Conservation (phyloP, 2,329 filamentous ascomycete genomes). For the Cladophialophora exuberans region DNA sequence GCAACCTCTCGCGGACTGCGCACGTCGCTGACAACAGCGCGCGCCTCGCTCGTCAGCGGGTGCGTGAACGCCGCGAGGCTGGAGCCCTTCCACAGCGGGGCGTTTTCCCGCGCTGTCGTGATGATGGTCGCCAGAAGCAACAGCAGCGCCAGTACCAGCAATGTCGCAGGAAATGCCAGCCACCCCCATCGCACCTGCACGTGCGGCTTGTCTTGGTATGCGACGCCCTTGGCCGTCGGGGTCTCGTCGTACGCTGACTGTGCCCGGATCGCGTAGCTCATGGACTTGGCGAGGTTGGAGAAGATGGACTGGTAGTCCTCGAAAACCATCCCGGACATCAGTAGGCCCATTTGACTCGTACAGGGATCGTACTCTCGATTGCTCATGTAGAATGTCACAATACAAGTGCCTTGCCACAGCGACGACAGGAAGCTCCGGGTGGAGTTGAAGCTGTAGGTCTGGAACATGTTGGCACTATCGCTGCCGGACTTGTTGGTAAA, state of each 20-base stretch:
- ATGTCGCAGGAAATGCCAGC: slow-evolving; percentile 4
- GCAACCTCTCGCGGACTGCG: slow-evolving; percentile 2
- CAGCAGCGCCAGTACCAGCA: slow-evolving; percentile 6
- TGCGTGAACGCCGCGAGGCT: slow-evolving; percentile 13
- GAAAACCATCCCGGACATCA: neutral
- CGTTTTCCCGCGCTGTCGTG: neutral
- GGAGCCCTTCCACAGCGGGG: slow-evolving; percentile 5
- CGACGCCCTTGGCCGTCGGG: slow-evolving; percentile 2
- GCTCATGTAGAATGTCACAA: neutral
- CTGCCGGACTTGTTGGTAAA: slow-evolving; percentile 25
- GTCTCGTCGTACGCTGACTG: neutral
- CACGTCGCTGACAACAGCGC: slow-evolving; percentile 4
- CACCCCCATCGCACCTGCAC: slow-evolving; percentile 9
- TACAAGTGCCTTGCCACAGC: slow-evolving; percentile 2
- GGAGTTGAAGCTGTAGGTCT: neutral
- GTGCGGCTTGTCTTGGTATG: slow-evolving; percentile 9
- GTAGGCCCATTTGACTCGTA: neutral
- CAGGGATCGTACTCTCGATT: neutral
- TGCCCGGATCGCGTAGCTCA: slow-evolving; percentile 3
- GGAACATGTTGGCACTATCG: neutral
- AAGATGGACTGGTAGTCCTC: slow-evolving; percentile 6
- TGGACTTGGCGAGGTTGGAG: neutral
- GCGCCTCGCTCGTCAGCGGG: slow-evolving; percentile 8
- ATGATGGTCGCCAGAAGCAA: slow-evolving; percentile 9
- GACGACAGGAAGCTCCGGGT: neutral